Evolutionary conservation across 106 monocot genomes (phyloP).

Genomic region (Posidonia australis): DNA sequence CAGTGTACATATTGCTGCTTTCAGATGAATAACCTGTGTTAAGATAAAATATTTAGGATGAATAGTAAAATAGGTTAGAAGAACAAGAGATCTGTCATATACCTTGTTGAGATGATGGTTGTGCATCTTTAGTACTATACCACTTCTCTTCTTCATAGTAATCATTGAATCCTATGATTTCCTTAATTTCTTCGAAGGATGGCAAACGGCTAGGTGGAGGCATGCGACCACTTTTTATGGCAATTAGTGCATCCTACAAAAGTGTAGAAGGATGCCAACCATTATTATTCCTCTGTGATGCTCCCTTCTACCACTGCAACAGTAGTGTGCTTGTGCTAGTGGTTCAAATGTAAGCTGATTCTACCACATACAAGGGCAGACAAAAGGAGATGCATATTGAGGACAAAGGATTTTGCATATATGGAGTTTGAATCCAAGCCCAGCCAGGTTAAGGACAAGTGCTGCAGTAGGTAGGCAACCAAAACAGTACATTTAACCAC

Average conservation of each 20-base stretch:
- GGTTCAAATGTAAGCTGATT: no score
- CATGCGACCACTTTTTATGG: conserved; percentile 83
- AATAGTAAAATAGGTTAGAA: not conserved
- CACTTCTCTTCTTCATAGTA: conserved; percentile 90
- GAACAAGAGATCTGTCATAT: not conserved
- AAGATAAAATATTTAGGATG: not conserved
- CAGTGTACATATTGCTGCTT: conserved; percentile 9
- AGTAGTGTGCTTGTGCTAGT: no score
- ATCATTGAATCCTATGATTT: conserved; percentile 71
- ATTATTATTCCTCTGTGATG: not conserved
- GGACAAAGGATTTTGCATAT: no score
- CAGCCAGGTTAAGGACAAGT: no score
- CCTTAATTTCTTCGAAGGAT: conserved; percentile 89
- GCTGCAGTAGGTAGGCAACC: no score
- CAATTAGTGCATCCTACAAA: conserved; percentile 77
- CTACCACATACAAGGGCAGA: no score
- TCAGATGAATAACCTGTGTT: conserved; percentile 26
- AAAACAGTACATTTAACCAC: no score
- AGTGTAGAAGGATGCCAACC: not conserved
- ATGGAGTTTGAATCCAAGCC: no score
- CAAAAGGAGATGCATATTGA: no score
- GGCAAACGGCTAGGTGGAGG: conserved; percentile 76
- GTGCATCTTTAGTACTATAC: conserved; percentile 31
- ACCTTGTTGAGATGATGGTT: conserved; percentile 31
- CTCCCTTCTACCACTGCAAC: not conserved